A percentile compares a stretch with the other conserved stretches of the same genome.
Conservation (phyloP, 2,329 filamentous ascomycete genomes). For the Diaporthe citrichinensis region DNA sequence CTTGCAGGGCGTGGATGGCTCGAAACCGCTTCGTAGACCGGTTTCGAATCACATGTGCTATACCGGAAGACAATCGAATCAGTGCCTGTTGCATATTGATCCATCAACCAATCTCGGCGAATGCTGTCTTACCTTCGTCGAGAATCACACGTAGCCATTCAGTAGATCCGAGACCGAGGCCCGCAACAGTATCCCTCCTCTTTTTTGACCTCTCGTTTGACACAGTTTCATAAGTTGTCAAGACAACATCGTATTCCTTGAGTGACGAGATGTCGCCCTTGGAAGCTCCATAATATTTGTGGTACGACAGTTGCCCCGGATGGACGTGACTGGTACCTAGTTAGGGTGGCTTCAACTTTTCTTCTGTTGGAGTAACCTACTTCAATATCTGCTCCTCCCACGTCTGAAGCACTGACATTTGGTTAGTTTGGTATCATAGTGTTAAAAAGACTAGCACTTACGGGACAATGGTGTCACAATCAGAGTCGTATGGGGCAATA, state of each 20-base stretch:
- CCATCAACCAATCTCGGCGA: background rate
- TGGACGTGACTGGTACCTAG: background rate
- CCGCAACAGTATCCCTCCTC: background rate
- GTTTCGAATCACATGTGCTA: background rate
- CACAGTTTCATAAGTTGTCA: background rate
- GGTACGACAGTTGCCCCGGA: background rate
- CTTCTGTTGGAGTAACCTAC: background rate
- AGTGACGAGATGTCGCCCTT: background rate
- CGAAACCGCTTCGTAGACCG: background rate
- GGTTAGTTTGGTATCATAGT: background rate
- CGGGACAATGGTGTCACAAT: background rate
- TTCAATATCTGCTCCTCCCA: background rate
- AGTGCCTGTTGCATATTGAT: background rate
- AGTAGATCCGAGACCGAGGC: background rate
- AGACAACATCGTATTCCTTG: background rate
- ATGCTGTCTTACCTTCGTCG: background rate
- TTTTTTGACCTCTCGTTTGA: background rate
- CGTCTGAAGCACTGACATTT: background rate
- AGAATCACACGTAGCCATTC: conserved; percentile 3
- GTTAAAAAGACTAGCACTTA: background rate
- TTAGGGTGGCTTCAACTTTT: background rate
- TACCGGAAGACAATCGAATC: background rate
- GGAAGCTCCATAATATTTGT: background rate
- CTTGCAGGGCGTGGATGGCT: background rate
- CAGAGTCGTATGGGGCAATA: background rate